Conservation (phyloP, 768 basidiomycete genomes). For the Hypsizygus marmoreus region DNA sequence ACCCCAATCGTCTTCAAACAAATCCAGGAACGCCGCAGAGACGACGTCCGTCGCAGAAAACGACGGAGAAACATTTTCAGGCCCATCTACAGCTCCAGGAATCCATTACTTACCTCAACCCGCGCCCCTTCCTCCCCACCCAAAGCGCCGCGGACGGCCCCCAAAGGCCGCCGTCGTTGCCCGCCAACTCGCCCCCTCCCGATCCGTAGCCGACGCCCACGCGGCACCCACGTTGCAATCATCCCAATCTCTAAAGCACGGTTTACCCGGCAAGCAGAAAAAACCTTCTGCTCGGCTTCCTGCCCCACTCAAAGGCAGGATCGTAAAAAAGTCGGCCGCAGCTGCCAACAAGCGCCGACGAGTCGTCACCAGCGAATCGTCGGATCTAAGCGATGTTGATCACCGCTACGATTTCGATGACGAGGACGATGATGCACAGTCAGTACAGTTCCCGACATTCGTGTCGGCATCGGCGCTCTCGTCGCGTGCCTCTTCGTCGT, state of each 20-base stretch:
- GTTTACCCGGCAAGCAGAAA: constrained; percentile 20
- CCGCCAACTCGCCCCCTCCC: constrained; percentile 30
- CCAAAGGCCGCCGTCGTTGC: constrained; percentile 46
- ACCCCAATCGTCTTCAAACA: constrained; percentile 23
- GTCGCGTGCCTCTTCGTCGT: constrained; percentile 45
- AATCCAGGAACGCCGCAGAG: constrained; percentile 29
- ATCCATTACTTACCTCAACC: constrained; percentile 16
- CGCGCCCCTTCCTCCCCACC: constrained; percentile 21
- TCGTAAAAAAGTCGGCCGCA: constrained; percentile 26
- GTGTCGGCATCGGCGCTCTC: constrained; percentile 63
- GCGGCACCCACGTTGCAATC: constrained; percentile 19
- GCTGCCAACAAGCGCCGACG: constrained; percentile 37
- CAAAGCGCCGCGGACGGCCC: constrained; percentile 59
- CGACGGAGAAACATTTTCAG: constrained; percentile 32
- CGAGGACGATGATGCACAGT: constrained; percentile 34
- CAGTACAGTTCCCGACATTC: constrained; percentile 62
- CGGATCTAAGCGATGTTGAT: constrained; percentile 41
- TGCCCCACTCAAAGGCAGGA: constrained; percentile 27
- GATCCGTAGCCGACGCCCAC: constrained; percentile 14
- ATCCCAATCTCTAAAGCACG: constrained; percentile 7
- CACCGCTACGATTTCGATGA: constrained; percentile 28
- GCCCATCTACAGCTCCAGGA: constrained; percentile 14
- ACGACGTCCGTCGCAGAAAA: constrained; percentile 42
- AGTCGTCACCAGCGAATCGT: constrained; percentile 29
- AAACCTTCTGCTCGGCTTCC: constrained; percentile 20